Evolutionary conservation across 306 rosid genomes (phyloP).

Genomic region (Vigna reflexopilosa): DNA sequence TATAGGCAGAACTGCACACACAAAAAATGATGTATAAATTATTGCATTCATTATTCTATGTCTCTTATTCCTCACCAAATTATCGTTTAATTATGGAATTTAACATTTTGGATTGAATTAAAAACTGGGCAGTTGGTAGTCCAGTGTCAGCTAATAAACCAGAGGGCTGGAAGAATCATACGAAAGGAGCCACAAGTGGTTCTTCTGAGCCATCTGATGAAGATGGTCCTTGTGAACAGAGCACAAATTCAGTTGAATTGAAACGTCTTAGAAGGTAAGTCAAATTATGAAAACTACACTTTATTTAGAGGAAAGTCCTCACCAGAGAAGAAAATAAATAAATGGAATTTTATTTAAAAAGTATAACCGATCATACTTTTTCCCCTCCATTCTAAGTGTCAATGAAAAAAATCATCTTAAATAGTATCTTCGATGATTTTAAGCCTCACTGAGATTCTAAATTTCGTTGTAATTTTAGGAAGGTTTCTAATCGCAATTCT

Average conservation of each 20-base stretch:
- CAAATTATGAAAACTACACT: neutral
- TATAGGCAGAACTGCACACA: no score
- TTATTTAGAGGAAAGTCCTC: no score
- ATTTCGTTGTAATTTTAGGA: constrained; percentile 56
- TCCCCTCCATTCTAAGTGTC: no score
- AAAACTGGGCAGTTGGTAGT: constrained; percentile 69
- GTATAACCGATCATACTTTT: no score
- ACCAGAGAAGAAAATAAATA: no score
- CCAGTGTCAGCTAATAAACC: constrained; percentile 74
- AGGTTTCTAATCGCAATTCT: constrained; percentile 78
- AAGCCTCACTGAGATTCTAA: neutral
- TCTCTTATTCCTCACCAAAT: neutral
- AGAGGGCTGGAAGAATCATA: constrained; percentile 52
- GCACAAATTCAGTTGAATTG: constrained; percentile 57
- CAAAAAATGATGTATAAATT: no score
- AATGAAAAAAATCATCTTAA: no score
- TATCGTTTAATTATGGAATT: constrained; percentile 4
- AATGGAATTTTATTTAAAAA: no score
- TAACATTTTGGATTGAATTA: constrained; percentile 44
- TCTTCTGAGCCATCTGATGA: constrained; percentile 87
- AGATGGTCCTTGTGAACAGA: constrained; percentile 69
- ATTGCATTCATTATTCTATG: no score
- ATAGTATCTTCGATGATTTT: neutral
- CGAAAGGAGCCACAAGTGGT: constrained; percentile 68
- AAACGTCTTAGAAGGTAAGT: constrained; percentile 79